These are phyloP conservation scores for Monosporozyma solicola DNA, from an alignment of 805 yeast species.

Conservation along the genomic window DNA sequence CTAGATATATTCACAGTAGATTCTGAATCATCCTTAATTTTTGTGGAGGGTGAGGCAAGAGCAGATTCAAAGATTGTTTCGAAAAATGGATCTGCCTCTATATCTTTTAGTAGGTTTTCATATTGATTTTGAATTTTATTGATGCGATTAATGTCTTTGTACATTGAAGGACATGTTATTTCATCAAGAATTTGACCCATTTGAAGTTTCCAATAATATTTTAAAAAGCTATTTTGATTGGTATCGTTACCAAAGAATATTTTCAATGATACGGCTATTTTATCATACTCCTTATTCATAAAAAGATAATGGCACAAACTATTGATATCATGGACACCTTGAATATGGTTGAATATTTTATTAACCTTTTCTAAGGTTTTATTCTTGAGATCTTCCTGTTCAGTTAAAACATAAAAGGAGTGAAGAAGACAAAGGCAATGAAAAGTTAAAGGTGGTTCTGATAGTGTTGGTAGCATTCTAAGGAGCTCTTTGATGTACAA, in stretches of 20 bases:
- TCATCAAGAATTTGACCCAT: conserved; percentile 14
- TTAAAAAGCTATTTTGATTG: conserved; percentile 8
- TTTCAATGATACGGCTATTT: conserved; percentile 13
- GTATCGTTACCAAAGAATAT: conserved; percentile 13
- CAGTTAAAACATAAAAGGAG: conserved; percentile 17
- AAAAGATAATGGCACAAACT: conserved; percentile 15
- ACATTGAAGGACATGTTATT: conserved; percentile 9
- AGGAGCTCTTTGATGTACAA: conserved; percentile 45
- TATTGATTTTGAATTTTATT: conserved; percentile 27
- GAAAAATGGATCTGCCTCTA: conserved; percentile 40
- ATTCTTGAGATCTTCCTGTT: conserved; percentile 7
- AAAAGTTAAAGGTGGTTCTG: conserved; percentile 22
- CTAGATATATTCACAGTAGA: neutral
- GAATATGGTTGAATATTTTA: conserved; percentile 18
- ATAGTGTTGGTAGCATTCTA: conserved; percentile 28
- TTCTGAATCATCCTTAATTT: neutral
- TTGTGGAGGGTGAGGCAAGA: conserved; percentile 33
- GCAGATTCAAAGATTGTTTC: conserved; percentile 44
- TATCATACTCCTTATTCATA: conserved; percentile 15
- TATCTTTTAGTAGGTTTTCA: conserved; percentile 23
- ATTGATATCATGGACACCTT: conserved; percentile 20
- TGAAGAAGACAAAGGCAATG: conserved; percentile 12
- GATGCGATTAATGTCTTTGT: conserved; percentile 20
- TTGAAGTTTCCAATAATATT: conserved; percentile 18
- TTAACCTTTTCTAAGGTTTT: conserved; percentile 12